Evolutionary conservation across 129 eudicot species (phyloP).

Genomic region (Artemisia argyi): DNA sequence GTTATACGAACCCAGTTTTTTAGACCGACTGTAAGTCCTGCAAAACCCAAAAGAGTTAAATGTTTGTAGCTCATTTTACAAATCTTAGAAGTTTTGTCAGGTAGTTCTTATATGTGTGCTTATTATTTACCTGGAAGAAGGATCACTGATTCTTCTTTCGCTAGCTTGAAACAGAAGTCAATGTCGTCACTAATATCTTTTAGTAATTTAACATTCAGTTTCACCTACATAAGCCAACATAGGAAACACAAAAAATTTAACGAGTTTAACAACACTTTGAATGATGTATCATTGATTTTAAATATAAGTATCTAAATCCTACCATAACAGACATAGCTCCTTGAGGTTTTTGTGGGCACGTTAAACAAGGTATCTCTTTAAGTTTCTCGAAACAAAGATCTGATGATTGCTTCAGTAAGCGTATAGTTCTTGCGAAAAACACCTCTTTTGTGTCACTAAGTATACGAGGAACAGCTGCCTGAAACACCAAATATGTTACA

Average conservation of each 20-base stretch:
- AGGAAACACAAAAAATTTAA: too few species aligned
- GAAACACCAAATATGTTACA: slow-evolving; percentile 18
- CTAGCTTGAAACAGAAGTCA: slow-evolving; percentile 93
- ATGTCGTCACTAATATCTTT: slow-evolving; percentile 78
- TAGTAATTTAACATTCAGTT: slow-evolving; percentile 56
- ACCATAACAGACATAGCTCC: slow-evolving; percentile 98
- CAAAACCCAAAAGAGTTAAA: slow-evolving; percentile 4
- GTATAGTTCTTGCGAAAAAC: slow-evolving; percentile 59
- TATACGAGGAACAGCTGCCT: slow-evolving; percentile 96
- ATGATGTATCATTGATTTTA: not conserved
- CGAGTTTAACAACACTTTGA: not conserved
- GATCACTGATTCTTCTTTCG: slow-evolving; percentile 87
- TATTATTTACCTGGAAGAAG: slow-evolving; percentile 78
- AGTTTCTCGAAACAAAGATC: slow-evolving; percentile 60
- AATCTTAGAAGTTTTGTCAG: not conserved
- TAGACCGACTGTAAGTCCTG: slow-evolving; percentile 90
- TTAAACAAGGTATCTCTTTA: slow-evolving; percentile 70
- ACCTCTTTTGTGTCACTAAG: slow-evolving; percentile 60
- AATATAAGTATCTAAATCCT: not conserved
- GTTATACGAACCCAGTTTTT: slow-evolving; percentile 87
- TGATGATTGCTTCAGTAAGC: slow-evolving; percentile 59
- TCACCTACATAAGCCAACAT: slow-evolving; percentile 27
- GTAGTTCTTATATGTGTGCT: not conserved
- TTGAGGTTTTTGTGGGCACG: slow-evolving; percentile 76
- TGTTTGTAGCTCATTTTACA: not conserved